Evolutionary conservation across 2,329 filamentous ascomycete species (phyloP).

Genomic region (Capronia coronata): DNA sequence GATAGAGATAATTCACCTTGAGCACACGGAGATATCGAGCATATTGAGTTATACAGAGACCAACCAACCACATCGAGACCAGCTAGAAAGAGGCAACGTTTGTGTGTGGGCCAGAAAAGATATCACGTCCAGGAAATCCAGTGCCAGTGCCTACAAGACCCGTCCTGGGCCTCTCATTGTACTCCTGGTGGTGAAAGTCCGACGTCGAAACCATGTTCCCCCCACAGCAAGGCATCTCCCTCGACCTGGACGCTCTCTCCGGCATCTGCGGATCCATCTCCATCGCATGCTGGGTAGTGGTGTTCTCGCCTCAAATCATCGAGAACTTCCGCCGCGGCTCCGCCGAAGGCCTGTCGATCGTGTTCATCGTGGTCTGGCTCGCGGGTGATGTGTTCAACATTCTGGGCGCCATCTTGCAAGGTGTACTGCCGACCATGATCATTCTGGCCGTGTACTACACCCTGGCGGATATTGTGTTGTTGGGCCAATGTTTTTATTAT

Average conservation of each 20-base stretch:
- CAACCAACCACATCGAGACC: too few species aligned
- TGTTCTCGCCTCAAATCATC: constrained; percentile 94
- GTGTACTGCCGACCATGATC: constrained; percentile 89
- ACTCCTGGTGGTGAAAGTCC: too few species aligned
- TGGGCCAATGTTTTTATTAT: constrained; percentile 93
- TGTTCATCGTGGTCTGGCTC: constrained; percentile 91
- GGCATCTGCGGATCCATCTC: constrained; percentile 93
- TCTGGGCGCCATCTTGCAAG: constrained; percentile 81
- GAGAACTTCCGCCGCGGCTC: constrained; percentile 83
- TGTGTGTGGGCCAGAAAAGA: too few species aligned
- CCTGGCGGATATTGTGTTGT: constrained; percentile 78
- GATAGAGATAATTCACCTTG: too few species aligned
- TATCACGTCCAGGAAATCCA: too few species aligned
- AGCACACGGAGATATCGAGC: too few species aligned
- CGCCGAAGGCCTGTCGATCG: constrained; percentile 79
- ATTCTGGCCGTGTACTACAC: constrained; percentile 95
- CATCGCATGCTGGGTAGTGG: constrained; percentile 95
- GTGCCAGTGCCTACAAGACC: too few species aligned
- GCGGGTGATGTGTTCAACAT: constrained; percentile 96
- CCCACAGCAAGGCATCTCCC: constrained; percentile 45
- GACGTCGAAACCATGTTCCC: constrained; percentile 34
- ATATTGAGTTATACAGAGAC: too few species aligned
- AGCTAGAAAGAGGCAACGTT: too few species aligned
- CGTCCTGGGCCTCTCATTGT: too few species aligned
- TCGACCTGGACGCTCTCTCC: constrained; percentile 84